Evolutionary conservation across 2,329 filamentous ascomycete genomes (phyloP).

Genomic region (Hysterium pulicare): DNA sequence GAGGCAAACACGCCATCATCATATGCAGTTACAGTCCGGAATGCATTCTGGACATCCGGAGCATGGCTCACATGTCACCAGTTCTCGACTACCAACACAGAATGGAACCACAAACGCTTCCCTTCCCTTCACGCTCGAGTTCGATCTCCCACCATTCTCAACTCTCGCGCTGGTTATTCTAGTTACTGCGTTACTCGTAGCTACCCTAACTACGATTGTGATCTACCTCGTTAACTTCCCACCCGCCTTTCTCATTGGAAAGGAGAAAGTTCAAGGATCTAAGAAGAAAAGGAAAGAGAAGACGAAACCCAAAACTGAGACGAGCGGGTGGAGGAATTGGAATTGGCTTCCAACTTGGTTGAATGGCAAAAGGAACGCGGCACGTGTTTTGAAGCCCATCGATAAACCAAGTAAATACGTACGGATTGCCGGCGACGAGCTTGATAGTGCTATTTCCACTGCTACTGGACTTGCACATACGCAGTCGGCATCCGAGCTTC

Average conservation of each 20-base stretch:
- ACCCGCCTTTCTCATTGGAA: neutral
- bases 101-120: neutral
- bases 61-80: neutral
- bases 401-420: neutral
- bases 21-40: neutral
- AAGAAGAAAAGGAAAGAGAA: neutral
- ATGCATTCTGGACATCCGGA: neutral
- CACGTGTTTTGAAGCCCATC: neutral
- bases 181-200: constrained; percentile 5
- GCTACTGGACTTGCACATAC: too few species aligned
- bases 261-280: neutral
- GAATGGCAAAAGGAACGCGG: neutral
- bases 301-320: neutral
- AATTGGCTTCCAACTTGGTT: neutral
- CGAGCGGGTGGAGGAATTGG: neutral
- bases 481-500: too few species aligned
- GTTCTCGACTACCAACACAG: neutral
- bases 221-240: constrained; percentile 18
- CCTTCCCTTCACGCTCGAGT: constrained; percentile 3
- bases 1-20: neutral
- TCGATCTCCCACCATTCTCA: constrained; percentile 10
- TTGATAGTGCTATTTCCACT: neutral
- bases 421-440: neutral
- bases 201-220: constrained; percentile 8
- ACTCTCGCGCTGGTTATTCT: constrained; percentile 7